These are phyloP conservation scores for Prunus mongolica DNA, from an alignment of 306 rosid genomes.

Conservation along the genomic window DNA sequence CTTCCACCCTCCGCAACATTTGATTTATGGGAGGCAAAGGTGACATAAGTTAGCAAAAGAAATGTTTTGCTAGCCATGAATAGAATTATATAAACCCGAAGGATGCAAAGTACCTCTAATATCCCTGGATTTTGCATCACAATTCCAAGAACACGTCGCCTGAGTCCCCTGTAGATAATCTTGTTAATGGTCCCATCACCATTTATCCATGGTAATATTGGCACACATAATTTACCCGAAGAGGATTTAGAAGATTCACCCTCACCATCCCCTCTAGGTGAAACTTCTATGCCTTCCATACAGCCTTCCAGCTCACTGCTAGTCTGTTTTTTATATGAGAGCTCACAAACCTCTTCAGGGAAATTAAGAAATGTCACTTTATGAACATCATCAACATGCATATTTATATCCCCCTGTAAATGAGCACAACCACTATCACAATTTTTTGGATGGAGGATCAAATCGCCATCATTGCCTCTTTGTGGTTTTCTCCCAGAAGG, in stretches of 20 bases:
- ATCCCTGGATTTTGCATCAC: constrained; percentile 98
- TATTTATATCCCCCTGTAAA: constrained; percentile 29
- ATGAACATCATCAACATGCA: constrained; percentile 43
- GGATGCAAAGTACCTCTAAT: constrained; percentile 58
- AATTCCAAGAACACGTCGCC: constrained; percentile 74
- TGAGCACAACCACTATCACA: constrained; percentile 20
- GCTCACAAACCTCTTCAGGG: constrained; percentile 40
- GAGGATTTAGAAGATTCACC: constrained; percentile 34
- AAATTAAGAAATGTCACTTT: constrained; percentile 83
- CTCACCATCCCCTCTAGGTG: constrained; percentile 25
- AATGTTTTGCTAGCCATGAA: background rate
- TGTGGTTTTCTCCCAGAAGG: constrained; percentile 38
- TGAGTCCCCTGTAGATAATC: constrained; percentile 72
- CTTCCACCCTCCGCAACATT: background rate
- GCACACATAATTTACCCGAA: constrained; percentile 46
- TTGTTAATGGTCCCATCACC: constrained; percentile 85
- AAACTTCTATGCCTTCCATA: constrained; percentile 29
- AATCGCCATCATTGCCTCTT: constrained; percentile 25
- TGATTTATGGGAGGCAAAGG: background rate
- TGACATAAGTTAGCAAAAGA: background rate
- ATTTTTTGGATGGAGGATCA: constrained; percentile 20
- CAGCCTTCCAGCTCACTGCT: constrained; percentile 25
- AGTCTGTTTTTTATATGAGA: constrained; percentile 35
- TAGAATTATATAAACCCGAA: background rate
- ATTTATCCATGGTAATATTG: constrained; percentile 92